Evolutionary conservation across 306 rosid genomes (phyloP).

Genomic region (Ziziphus jujuba): DNA sequence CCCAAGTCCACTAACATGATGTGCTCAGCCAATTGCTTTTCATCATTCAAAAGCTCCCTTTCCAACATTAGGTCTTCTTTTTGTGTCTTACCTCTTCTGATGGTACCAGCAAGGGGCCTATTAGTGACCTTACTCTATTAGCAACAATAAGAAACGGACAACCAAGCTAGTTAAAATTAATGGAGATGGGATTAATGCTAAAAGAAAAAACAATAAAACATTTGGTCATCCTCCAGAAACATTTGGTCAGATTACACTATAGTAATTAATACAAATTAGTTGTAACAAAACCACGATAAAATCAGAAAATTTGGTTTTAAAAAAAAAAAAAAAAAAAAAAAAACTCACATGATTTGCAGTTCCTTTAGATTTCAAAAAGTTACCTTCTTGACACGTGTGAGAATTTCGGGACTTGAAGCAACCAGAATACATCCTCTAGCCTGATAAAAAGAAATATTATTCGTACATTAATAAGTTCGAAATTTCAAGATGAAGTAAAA

Average conservation of each 20-base stretch:
- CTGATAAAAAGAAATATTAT: slow-evolving; percentile 40
- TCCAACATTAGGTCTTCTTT: slow-evolving; percentile 82
- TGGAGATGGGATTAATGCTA: neutral
- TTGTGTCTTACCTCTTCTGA: slow-evolving; percentile 87
- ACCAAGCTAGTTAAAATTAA: slow-evolving; percentile 16
- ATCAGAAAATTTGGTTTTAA: neutral
- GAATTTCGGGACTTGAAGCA: slow-evolving; percentile 99
- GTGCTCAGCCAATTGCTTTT: slow-evolving; percentile 92
- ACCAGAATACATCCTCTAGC: slow-evolving; percentile 94
- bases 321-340: neutral
- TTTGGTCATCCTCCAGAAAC: slow-evolving; percentile 1
- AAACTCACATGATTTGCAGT: slow-evolving; percentile 7
- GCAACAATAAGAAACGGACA: slow-evolving; percentile 29
- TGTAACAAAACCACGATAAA: neutral
- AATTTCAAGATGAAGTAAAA: slow-evolving; percentile 11
- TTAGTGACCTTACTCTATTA: slow-evolving; percentile 69
- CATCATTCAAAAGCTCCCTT: slow-evolving; percentile 75
- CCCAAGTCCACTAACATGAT: slow-evolving; percentile 96
- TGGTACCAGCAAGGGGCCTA: slow-evolving; percentile 96
- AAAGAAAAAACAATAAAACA: neutral
- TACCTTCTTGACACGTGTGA: slow-evolving; percentile 91
- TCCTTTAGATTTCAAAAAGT: slow-evolving; percentile 4
- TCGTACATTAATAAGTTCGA: slow-evolving; percentile 4
- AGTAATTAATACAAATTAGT: neutral
- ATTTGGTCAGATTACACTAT: neutral